Percentiles rank a stretch among this genome's conserved stretches.
Evolutionary conservation across 805 yeast species (phyloP).

Genomic region (Suhomyces kilbournensis): DNA sequence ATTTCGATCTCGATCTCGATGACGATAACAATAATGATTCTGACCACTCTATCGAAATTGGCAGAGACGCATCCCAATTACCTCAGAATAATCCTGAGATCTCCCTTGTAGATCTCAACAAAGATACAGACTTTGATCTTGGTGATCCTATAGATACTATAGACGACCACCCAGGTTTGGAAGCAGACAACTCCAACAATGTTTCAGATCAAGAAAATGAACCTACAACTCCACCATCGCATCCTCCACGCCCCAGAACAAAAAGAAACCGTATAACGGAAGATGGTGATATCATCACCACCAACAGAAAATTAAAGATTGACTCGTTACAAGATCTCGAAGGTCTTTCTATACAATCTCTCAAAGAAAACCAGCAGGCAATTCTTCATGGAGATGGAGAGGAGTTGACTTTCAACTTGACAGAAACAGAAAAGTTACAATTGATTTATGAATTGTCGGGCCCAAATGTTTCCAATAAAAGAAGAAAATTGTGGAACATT

Average conservation of each 20-base stretch:
- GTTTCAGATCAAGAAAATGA: conserved; percentile 15
- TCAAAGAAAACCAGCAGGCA: conserved; percentile 27
- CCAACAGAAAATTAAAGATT: conserved; percentile 43
- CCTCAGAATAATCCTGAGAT: conserved; percentile 22
- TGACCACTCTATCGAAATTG: conserved; percentile 53
- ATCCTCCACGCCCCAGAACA: conserved; percentile 23
- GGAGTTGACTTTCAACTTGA: conserved; percentile 24
- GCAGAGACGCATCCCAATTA: conserved; percentile 38
- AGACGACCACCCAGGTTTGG: conserved; percentile 15
- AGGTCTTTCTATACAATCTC: conserved; percentile 37
- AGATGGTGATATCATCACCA: conserved; percentile 46
- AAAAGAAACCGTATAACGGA: conserved; percentile 34
- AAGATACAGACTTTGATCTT: conserved; percentile 25
- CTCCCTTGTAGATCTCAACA: conserved; percentile 20
- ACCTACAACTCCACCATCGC: conserved; percentile 25
- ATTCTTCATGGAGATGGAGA: conserved; percentile 19
- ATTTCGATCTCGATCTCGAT: conserved; percentile 26
- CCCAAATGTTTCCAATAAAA: conserved; percentile 25
- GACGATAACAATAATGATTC: conserved; percentile 33
- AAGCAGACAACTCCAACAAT: conserved; percentile 3
- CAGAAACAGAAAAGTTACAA: conserved; percentile 31
- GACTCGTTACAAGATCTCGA: conserved; percentile 46
- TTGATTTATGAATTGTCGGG: conserved; percentile 33
- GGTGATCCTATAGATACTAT: conserved; percentile 43
- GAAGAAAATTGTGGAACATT: conserved; percentile 29